These are phyloP conservation scores for Heliamphora pulchella DNA, from an alignment of 179 eudicot species.

Conservation along the genomic window DNA sequence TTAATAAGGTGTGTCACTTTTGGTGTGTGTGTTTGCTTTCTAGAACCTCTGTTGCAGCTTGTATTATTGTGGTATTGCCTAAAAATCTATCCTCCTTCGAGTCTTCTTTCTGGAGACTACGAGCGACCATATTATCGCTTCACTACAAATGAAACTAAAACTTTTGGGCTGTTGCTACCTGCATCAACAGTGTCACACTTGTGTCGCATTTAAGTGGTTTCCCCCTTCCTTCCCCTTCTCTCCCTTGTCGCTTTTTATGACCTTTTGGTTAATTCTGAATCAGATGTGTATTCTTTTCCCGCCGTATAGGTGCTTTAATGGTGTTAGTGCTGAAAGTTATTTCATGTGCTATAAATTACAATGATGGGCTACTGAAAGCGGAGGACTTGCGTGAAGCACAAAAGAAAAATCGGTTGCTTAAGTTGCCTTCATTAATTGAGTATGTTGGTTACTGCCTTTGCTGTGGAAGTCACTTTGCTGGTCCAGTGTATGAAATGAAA, in stretches of 20 bases:
- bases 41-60: not conserved
- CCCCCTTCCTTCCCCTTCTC: not conserved
- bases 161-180: not conserved
- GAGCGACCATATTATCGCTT: not conserved
- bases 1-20: not conserved
- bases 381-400: slow-evolving; percentile 74
- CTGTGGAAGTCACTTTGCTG: slow-evolving; percentile 98
- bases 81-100: not conserved
- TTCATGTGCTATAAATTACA: slow-evolving; percentile 86
- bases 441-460: slow-evolving; percentile 89
- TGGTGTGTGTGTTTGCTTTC: not conserved
- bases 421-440: slow-evolving; percentile 79
- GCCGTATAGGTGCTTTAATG: slow-evolving; percentile 79
- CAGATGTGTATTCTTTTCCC: slow-evolving; percentile 10
- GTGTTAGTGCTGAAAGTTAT: slow-evolving; percentile 93
- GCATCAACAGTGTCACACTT: not conserved
- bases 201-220: not conserved
- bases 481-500: slow-evolving; percentile 94
- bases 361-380: slow-evolving; percentile 80
- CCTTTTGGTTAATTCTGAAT: not conserved
- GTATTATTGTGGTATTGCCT: not conserved
- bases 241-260: slow-evolving; percentile 2
- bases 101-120: not conserved
- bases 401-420: slow-evolving; percentile 68
- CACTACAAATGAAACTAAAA: not conserved